Base-by-base conservation (phyloP, 2,329 filamentous ascomycete species). In the Fusarium sp. region DNA sequence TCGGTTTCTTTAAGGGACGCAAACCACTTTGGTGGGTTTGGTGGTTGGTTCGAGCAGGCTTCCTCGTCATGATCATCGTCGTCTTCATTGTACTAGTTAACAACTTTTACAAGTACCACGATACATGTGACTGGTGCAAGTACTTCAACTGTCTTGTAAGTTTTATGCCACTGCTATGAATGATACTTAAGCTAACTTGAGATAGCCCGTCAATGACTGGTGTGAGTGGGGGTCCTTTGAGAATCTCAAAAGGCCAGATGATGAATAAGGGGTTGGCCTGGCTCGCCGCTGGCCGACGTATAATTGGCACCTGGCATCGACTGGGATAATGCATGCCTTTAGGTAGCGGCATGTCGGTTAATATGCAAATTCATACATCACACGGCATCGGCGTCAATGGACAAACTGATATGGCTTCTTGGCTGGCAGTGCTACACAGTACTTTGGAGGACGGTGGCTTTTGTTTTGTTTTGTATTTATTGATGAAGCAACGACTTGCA, bases 1-100 rank as follows among this genome's bases (percentile, higher is more conserved):
- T 88, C 4, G 88, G 86, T 6, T 97, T 97, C 77, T 98, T 98
- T 79, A 94, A 93, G 74, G 92, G 92, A 17, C 85, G 95, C 15
- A 97, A 96, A 74, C 90, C 91, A 19, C 82, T 97, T 8, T 99
- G 95, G 95, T 99, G 95, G 95, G 90, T 80, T 6, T 99, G 95
- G 95, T 98, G 94, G 94, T 76, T 97, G 19, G 83, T 98, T 25
- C 86, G 95, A 15, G 91, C 85, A 1, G 92, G 84, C 0, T 88
- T 90, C 21, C 79, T 99, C 47, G 84, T 97, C 8, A 84, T 88
- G n/a, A 90, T 93, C 31, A 81, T 97, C 32, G 84, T 96, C 36
- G 89, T 89, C 2, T 97, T 98, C 73, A 90, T 97, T 59, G 78
- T 97, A 39, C 80, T 99, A 49, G 76, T 98, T 57, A 88, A 93